These are phyloP conservation scores for Taphrina communis DNA, from an alignment of 1,139 yeast species.

Conservation along the genomic window DNA sequence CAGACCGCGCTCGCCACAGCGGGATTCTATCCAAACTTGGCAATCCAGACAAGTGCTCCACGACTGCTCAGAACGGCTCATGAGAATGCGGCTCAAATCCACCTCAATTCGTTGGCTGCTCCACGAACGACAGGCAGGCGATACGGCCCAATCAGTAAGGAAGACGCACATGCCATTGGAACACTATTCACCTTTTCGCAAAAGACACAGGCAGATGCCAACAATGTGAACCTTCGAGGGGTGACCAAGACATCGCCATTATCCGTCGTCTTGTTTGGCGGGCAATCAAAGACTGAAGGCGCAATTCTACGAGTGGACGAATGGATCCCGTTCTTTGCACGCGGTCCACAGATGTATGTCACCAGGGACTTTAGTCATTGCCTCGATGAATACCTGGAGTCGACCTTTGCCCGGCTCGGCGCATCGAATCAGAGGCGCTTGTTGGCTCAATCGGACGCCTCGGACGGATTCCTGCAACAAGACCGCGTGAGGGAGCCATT, in stretches of 20 bases:
- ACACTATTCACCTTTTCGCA: conserved; percentile 31
- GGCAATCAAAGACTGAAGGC: conserved; percentile 18
- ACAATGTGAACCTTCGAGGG: conserved; percentile 17
- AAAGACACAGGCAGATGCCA: conserved; percentile 34
- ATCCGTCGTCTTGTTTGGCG: conserved; percentile 37
- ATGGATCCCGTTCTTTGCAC: conserved; percentile 39
- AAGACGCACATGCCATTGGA: conserved; percentile 12
- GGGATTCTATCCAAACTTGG: conserved; percentile 46
- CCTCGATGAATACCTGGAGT: conserved; percentile 22
- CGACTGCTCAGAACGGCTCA: conserved; percentile 44
- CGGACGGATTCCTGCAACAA: conserved; percentile 6
- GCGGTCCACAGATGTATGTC: conserved; percentile 29
- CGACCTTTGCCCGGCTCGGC: conserved; percentile 33
- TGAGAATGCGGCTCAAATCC: conserved; percentile 43
- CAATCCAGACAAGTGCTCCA: conserved; percentile 39
- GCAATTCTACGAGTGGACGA: conserved; percentile 23
- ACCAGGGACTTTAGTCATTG: not conserved
- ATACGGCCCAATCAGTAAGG: conserved; percentile 14
- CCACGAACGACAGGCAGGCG: conserved; percentile 10
- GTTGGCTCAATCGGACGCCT: conserved; percentile 6
- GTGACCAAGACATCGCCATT: conserved; percentile 33
- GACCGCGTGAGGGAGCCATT: conserved; percentile 30
- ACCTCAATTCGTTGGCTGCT: conserved; percentile 50
- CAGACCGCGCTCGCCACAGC: conserved; percentile 44
- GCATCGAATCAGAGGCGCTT: conserved; percentile 21